Evolutionary conservation across 345 rosid genomes (phyloP), one percentile per base, ranked within the genome.

Genomic region (Limnanthes douglasii): DNA sequence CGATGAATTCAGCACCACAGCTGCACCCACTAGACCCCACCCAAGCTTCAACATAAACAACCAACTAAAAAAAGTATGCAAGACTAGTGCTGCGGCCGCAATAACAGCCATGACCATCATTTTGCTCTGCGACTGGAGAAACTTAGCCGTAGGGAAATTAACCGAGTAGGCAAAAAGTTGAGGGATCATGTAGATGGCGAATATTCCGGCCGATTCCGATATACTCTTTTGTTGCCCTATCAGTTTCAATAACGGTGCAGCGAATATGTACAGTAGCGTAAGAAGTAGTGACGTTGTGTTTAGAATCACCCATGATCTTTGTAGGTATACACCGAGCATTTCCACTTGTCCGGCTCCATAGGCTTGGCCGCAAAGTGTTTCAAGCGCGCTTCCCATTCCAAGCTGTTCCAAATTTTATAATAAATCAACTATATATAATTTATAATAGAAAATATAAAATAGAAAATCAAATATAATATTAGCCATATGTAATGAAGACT

Each of bases 361-460:
- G 11, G 95, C 97, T 56, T 88, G 97, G 4, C 97, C 97, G 48
- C 95, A 83, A 16, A 83, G 61, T 11, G 97, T 88, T 60, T 88
- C 95, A 5, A 88, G 74, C 17, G 97, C 90, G 37, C 97, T 88
- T 44, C 97, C 97, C 97, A 88, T 88, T 13, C 97, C 97, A 24
- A 88, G 68, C 97, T 86, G 55, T 5, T 48, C n/a, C 3, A 19
- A 15, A 12, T 15, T 19, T 21, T 3, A 40, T 31, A 17, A 15
- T 2, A 13, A 14, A 24, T 7, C 15, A 34, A 34, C 15, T 8
- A 32, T 32, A 6, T 26, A 6, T 26, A 9, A 26, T 9, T 32
- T 9, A 9, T 32, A 8, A 3, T 32, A 4, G 17, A 34, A 8
- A 8, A 12, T 12, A 14, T 12, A 1, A 34, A n/a, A n/a, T n/a